Conservation (phyloP, 257 asterid species). For the Scutellaria barbata region DNA sequence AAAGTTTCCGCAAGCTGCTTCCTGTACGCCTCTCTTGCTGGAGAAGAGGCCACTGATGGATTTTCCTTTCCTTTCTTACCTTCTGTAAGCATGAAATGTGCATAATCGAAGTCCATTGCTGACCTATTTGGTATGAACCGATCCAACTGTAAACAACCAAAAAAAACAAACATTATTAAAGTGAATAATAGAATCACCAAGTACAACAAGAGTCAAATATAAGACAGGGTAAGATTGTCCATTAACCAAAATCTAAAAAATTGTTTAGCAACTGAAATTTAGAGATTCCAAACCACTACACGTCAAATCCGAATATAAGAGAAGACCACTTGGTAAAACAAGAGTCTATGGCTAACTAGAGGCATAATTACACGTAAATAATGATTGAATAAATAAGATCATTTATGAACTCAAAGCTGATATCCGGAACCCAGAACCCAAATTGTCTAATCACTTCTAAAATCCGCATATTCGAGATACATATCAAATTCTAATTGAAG, state of each 20-base stretch:
- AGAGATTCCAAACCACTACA: background rate
- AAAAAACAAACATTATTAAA: slow-evolving; percentile 11
- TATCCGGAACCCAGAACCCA: too few species aligned
- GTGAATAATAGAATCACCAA: background rate
- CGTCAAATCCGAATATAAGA: background rate
- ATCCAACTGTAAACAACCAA: slow-evolving; percentile 67
- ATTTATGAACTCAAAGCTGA: too few species aligned
- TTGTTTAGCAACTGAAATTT: background rate
- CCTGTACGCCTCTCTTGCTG: slow-evolving; percentile 83
- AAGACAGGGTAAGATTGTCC: background rate
- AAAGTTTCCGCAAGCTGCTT: slow-evolving; percentile 84
- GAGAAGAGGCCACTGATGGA: slow-evolving; percentile 65
- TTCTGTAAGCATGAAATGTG: slow-evolving; percentile 87
- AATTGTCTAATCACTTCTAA: too few species aligned
- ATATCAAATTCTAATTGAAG: background rate
- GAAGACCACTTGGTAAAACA: too few species aligned
- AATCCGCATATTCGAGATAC: slow-evolving; percentile 3
- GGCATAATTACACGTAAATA: too few species aligned
- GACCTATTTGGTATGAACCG: slow-evolving; percentile 97
- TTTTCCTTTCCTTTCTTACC: slow-evolving; percentile 89
- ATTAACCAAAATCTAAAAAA: background rate
- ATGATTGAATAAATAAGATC: too few species aligned
- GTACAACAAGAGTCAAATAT: background rate
- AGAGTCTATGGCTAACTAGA: too few species aligned
- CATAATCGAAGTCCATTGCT: slow-evolving; percentile 90